Conservation (phyloP, 768 basidiomycete species). For the Amanita pseudoporphyria region DNA sequence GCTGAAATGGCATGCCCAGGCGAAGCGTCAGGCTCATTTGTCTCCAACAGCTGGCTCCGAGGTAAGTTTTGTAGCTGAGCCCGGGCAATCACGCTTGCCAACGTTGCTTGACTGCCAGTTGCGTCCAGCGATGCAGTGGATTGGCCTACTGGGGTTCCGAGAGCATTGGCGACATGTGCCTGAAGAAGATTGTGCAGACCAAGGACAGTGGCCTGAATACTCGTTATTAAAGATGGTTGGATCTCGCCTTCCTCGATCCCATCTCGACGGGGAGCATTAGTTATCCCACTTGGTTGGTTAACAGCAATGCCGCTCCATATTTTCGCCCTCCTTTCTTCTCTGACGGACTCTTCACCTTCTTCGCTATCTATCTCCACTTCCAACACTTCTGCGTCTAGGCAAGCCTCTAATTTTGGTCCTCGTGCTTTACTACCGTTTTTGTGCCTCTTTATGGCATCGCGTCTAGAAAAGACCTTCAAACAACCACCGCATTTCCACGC, state of each 20-base stretch:
- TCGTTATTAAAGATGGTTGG: constrained; percentile 33
- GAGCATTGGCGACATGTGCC: constrained; percentile 43
- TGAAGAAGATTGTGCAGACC: constrained; percentile 48
- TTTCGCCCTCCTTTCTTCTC: constrained; percentile 52
- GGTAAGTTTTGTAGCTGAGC: constrained; percentile 45
- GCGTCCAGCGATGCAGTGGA: constrained; percentile 29
- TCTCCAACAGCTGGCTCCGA: not conserved
- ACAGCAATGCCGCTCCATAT: constrained; percentile 56
- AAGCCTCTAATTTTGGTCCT: constrained; percentile 41
- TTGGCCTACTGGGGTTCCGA: constrained; percentile 32
- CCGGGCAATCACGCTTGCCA: constrained; percentile 67
- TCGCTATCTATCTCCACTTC: constrained; percentile 46
- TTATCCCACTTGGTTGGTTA: constrained; percentile 23
- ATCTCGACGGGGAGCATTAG: constrained; percentile 12
- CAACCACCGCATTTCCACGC: constrained; percentile 72
- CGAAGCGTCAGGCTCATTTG: not conserved
- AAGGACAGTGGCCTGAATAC: constrained; percentile 43
- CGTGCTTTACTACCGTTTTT: constrained; percentile 49
- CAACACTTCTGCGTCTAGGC: constrained; percentile 46
- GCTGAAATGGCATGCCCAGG: constrained; percentile 10
- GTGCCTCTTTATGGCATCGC: constrained; percentile 74
- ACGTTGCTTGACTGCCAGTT: constrained; percentile 50
- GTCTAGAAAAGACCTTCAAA: constrained; percentile 63
- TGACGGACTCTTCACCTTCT: constrained; percentile 32
- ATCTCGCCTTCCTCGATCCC: constrained; percentile 56